These are phyloP conservation scores for Westerdykella ornata DNA, from an alignment of 2,329 filamentous ascomycete species.

Conservation along the genomic window DNA sequence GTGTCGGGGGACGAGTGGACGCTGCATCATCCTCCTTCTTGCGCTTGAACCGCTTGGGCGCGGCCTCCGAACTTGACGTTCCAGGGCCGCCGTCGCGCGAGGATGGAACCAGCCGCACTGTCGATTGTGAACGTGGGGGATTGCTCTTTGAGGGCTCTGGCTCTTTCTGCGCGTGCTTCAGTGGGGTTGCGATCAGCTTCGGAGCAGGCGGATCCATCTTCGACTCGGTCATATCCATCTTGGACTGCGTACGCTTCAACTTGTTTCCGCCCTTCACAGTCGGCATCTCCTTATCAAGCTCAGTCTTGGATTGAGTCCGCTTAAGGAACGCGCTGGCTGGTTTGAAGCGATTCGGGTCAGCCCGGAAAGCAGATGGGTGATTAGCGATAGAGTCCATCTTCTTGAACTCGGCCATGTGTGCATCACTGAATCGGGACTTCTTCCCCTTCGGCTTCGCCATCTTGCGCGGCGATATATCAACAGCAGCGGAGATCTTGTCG, in stretches of 20 bases:
- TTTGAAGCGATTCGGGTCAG: constrained; percentile 49
- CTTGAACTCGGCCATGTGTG: constrained; percentile 81
- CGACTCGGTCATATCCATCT: constrained; percentile 59
- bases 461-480: constrained; percentile 53
- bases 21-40: constrained; percentile 63
- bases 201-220: constrained; percentile 28
- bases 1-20: constrained; percentile 54
- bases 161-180: constrained; percentile 49
- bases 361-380: constrained; percentile 72
- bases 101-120: constrained; percentile 23
- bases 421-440: constrained; percentile 71
- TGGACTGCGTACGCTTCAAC: constrained; percentile 50
- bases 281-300: constrained; percentile 37
- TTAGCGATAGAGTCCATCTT: constrained; percentile 96
- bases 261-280: constrained; percentile 31
- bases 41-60: constrained; percentile 65
- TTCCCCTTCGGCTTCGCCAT: constrained; percentile 77
- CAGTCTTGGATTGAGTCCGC: constrained; percentile 41
- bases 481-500: constrained; percentile 29
- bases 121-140: constrained; percentile 35
- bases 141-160: constrained; percentile 47
- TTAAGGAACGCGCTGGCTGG: constrained; percentile 35
- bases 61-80: constrained; percentile 30
- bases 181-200: constrained; percentile 31
- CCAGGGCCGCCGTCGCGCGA: constrained; percentile 19